phyloP scores from a whole-genome alignment of 169 alveolate genomes.

The Plasmodium cynomolgi region DNA sequence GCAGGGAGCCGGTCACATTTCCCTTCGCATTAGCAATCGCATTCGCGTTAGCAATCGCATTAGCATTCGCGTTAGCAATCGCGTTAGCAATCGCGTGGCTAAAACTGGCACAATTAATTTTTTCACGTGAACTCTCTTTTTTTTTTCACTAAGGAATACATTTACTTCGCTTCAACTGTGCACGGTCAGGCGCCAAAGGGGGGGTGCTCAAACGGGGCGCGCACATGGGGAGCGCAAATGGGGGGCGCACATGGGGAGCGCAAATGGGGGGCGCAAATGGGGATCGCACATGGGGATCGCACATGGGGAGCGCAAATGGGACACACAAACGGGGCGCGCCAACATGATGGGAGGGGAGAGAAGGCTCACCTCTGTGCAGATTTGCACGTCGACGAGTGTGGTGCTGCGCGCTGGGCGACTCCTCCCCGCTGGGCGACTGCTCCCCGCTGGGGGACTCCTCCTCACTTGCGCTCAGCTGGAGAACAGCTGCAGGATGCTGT shows the following conservation, averaged over 20 bases:
- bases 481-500: constrained; percentile 30
- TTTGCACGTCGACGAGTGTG: too few species aligned
- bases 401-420: neutral
- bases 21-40: neutral
- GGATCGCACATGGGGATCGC: too few species aligned
- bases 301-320: neutral
- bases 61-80: neutral
- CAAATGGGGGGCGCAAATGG: neutral
- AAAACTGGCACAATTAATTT: neutral
- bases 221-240: neutral
- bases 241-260: neutral
- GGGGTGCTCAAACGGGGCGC: neutral
- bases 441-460: neutral
- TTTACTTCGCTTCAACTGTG: neutral
- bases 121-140: neutral
- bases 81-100: neutral
- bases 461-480: neutral
- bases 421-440: neutral
- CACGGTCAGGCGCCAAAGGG: neutral
- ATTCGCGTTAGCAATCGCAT: too few species aligned
- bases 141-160: neutral
- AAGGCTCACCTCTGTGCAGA: neutral
- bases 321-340: neutral
- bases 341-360: neutral
- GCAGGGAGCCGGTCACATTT: neutral